Base-by-base conservation (phyloP, 768 basidiomycete species). In the Mycena alexandri region DNA sequence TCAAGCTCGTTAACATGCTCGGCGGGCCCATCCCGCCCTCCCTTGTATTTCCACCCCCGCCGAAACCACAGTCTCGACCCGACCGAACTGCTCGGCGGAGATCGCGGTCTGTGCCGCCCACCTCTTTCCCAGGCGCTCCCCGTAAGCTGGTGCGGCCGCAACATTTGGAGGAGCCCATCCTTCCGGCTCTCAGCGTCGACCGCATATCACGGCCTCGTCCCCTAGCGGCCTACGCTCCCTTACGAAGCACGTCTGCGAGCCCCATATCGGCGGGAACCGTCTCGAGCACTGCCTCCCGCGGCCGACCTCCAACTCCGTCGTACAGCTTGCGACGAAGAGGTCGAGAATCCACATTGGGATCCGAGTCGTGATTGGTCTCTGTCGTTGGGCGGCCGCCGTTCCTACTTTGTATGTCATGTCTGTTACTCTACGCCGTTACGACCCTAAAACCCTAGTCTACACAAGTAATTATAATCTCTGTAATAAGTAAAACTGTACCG, bases 41-140 rank as follows among this genome's bases (percentile, higher is more conserved):
- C 7, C 22, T 67, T n/a, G 69, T 67, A 0, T 70, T 67, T 34
- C 65, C 65, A 0, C 58, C 55, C 9, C 68, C 43, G 13, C 38
- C 60, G 24, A 36, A 24, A 17, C 61, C 61, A 24, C 46, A 43
- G 5, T 8, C n/a, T 12, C 51, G 21, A 9, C 36, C 46, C 10
- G n/a, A 29, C 5, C 50, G 50, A 2, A 33, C 34, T 24, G 21
- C 43, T 19, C 65, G 70, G 5, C 62, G 70, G 17, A 65, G 70
- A 19, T 71, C 70, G 36, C 70, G 70, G 7, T 71, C 70, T 19
- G 65, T 71, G 3, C 65, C 69, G 1, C 61, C 65, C 11, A 3
- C 52, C 22, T 24, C 47, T 38, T 3, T 19, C 25, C 50, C 24
- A 16, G 0, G 41, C 9, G 6, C 61, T 1, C 65, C 54, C 12